phyloP scores from a whole-genome alignment of 2,329 filamentous ascomycete genomes.

The Diaporthe capsici region DNA sequence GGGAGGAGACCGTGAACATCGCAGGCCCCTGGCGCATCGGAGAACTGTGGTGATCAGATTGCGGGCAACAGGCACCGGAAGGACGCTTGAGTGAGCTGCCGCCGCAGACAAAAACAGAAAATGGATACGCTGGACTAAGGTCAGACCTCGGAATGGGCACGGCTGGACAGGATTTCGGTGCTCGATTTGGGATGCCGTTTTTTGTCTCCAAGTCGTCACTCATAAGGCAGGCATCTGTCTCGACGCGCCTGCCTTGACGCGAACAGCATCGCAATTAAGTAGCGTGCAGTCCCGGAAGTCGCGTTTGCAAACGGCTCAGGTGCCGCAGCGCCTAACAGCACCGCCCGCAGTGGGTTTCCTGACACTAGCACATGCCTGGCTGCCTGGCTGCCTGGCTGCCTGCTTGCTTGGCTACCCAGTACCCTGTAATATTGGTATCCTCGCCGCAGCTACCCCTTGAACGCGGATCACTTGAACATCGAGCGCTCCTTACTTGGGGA shows the following conservation, averaged over 20 bases:
- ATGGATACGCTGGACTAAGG: background rate
- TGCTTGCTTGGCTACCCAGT: background rate
- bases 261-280: background rate
- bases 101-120: background rate
- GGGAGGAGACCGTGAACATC: background rate
- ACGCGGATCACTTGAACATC: background rate
- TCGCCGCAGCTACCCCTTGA: background rate
- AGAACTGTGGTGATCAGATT: background rate
- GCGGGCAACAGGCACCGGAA: background rate
- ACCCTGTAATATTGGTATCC: background rate
- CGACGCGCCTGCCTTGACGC: constrained; percentile 20
- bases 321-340: background rate
- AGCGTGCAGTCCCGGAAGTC: constrained; percentile 8
- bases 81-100: background rate
- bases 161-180: background rate
- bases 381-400: background rate
- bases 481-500: background rate
- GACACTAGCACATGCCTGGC: background rate
- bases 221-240: background rate
- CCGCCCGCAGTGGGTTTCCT: background rate
- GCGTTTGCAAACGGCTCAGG: constrained; percentile 4
- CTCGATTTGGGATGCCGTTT: background rate
- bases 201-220: background rate
- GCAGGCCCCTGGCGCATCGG: background rate
- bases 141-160: background rate